These are phyloP conservation scores for Scenedesmus sp. DNA, from an alignment of 163 green algal genomes.

Conservation along the genomic window DNA sequence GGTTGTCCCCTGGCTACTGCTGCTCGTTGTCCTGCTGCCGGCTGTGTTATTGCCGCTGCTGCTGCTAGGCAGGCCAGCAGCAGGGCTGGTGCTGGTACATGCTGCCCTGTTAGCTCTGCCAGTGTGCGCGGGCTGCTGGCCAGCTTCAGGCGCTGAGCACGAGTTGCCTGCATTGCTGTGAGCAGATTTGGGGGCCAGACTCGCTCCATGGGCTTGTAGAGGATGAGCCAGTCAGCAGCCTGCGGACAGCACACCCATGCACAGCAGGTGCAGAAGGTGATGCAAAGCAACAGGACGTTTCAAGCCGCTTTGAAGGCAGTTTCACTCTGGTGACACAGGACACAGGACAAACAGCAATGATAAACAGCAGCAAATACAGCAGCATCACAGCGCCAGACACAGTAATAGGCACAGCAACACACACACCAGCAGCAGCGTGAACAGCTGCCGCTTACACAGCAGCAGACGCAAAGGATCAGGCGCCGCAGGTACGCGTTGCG, in stretches of 20 bases:
- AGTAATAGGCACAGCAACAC: no score
- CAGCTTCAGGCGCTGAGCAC: background rate
- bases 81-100: background rate
- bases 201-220: background rate
- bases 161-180: conserved; percentile 6
- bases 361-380: no score
- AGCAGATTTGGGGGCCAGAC: conserved; percentile 19
- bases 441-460: background rate
- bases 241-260: background rate
- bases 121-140: background rate
- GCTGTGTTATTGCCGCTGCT: background rate
- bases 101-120: background rate
- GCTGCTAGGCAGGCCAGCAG: background rate
- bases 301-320: background rate
- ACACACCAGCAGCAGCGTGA: no score
- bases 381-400: no score
- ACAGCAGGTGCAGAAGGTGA: background rate
- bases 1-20: no score
- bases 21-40: no score
- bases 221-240: conserved; percentile 34
- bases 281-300: no score
- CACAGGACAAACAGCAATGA: no score
- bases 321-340: no score
- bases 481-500: no score
- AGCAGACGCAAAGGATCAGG: no score